A percentile compares a stretch with the other conserved stretches of the same genome.
phyloP scores from a whole-genome alignment of 257 asterid species.

The Linderniella brevidens region DNA sequence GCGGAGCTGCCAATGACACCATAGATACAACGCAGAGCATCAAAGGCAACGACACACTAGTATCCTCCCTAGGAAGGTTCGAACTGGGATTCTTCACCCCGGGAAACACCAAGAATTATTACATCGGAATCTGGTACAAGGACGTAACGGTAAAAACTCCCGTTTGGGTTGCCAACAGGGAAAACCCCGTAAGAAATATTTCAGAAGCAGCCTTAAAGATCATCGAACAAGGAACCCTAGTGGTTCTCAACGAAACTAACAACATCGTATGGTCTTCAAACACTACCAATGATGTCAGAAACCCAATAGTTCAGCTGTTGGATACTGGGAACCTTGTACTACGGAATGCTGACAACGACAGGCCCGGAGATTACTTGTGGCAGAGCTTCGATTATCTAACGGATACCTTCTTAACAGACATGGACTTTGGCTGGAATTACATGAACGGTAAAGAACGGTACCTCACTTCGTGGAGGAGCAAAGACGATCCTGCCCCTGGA shows the following conservation, averaged over 20 bases:
- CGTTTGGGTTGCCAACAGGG: conserved; percentile 89
- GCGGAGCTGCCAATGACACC: conserved; percentile 7
- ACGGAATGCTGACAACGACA: conserved; percentile 9
- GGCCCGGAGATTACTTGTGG: conserved; percentile 28
- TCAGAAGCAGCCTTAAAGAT: conserved; percentile 29
- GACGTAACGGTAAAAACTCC: conserved; percentile 17
- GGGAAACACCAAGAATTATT: conserved; percentile 18
- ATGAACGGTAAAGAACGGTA: conserved; percentile 35
- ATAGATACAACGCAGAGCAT: conserved; percentile 23
- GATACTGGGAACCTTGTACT: conserved; percentile 55
- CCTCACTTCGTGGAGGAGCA: conserved; percentile 53
- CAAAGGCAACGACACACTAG: conserved; percentile 18
- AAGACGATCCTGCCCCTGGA: conserved; percentile 57
- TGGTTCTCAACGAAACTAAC: conserved; percentile 25
- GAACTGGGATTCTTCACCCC: conserved; percentile 56
- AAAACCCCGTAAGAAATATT: conserved; percentile 23
- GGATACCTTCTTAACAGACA: conserved; percentile 68
- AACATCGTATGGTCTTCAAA: conserved; percentile 39
- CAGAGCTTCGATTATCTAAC: conserved; percentile 73
- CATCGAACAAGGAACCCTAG: conserved; percentile 21
- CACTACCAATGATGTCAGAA: neutral
- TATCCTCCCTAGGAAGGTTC: conserved; percentile 27
- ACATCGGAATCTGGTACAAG: conserved; percentile 67
- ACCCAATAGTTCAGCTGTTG: conserved; percentile 35
- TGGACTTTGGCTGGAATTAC: conserved; percentile 88